These are phyloP conservation scores for Aethionema arabicum DNA, from an alignment of 345 rosid genomes.

Conservation along the genomic window DNA sequence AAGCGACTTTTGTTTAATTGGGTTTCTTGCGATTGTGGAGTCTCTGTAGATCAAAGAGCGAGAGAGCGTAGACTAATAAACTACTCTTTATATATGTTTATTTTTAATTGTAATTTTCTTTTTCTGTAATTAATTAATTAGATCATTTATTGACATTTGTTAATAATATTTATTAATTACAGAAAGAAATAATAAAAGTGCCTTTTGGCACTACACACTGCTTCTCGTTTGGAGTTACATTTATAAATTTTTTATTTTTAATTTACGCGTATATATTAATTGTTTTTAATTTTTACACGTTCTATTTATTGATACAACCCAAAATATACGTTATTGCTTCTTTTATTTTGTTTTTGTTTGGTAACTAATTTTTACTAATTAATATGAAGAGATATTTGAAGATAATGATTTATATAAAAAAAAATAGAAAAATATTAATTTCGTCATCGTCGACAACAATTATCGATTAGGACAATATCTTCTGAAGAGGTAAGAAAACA, in stretches of 20 bases:
- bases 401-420: too few species aligned
- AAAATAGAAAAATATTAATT: background rate
- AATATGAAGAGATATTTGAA: too few species aligned
- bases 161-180: background rate
- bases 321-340: conserved; percentile 24
- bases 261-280: conserved; percentile 29
- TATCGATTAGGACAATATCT: conserved; percentile 30
- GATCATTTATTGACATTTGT: conserved; percentile 18
- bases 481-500: conserved; percentile 23
- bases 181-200: conserved; percentile 27
- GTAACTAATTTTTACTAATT: background rate
- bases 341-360: background rate
- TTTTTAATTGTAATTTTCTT: background rate
- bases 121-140: background rate
- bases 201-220: conserved; percentile 33
- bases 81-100: background rate
- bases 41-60: conserved; percentile 35
- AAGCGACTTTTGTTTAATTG: conserved; percentile 40
- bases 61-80: background rate
- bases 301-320: conserved; percentile 24
- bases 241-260: background rate
- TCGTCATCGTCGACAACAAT: conserved; percentile 28
- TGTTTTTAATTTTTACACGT: conserved; percentile 23
- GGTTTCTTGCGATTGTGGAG: conserved; percentile 36
- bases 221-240: conserved; percentile 29